These are phyloP conservation scores for Suhomyces guaymorum DNA, from an alignment of 1,139 yeast species.

Conservation along the genomic window DNA sequence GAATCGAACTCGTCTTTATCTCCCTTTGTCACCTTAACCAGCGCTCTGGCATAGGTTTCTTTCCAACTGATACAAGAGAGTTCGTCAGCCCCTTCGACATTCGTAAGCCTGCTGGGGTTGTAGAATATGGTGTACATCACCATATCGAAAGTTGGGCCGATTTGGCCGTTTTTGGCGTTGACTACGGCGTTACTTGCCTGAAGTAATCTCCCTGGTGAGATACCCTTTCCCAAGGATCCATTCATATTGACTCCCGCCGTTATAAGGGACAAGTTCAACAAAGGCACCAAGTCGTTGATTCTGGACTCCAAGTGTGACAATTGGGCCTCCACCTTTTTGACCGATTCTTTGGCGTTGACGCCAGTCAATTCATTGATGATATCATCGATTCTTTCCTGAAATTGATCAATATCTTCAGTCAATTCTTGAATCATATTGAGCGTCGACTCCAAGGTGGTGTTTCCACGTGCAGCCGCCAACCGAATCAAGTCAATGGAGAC, in stretches of 20 bases:
- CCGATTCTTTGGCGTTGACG: constrained; percentile 42
- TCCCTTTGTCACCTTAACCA: constrained; percentile 35
- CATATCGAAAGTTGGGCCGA: constrained; percentile 65
- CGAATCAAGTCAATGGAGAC: constrained; percentile 72
- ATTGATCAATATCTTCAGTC: constrained; percentile 58
- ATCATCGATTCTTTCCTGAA: constrained; percentile 51
- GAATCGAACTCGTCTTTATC: constrained; percentile 37
- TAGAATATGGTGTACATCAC: constrained; percentile 67
- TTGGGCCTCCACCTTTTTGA: constrained; percentile 49
- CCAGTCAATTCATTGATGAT: constrained; percentile 26
- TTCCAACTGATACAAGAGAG: constrained; percentile 63
- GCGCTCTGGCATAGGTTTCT: constrained; percentile 66
- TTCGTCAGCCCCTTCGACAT: constrained; percentile 31
- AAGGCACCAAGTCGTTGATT: constrained; percentile 71
- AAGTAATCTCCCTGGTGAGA: constrained; percentile 66
- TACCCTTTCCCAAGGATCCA: constrained; percentile 48
- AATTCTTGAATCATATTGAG: constrained; percentile 57
- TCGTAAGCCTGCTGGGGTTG: constrained; percentile 51
- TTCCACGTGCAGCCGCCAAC: constrained; percentile 70
- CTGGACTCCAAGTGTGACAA: constrained; percentile 50
- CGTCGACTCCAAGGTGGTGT: constrained; percentile 61
- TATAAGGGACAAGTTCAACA: constrained; percentile 64
- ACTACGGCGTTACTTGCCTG: constrained; percentile 59
- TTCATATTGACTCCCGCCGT: constrained; percentile 70
- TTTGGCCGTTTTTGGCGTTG: constrained; percentile 14